Evolutionary conservation across 1,139 yeast species (phyloP), one percentile per base, ranked within the genome.

Genomic region (Geotrichum reessii): DNA sequence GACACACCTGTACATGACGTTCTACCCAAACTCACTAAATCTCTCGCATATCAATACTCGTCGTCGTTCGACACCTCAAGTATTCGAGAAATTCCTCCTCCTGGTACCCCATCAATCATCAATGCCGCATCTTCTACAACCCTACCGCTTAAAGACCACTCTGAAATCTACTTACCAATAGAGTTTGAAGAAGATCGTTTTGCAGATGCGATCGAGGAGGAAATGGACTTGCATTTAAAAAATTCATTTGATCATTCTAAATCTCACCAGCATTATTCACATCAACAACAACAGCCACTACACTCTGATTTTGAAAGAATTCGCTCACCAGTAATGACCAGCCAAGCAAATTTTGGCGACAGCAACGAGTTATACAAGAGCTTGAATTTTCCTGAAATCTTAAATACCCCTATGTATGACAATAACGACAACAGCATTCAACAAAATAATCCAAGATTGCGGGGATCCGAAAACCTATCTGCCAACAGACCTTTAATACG

Each of bases 101-200:
- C 44, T 37, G 44, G 44, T 3, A 24, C 40, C n/a, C 22, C 40
- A 8, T 14, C 47, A 9, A n/a, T 25, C 9, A 42, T 11, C 1
- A 22, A 27, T n/a, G 46, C 33, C 3, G 28, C 55, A 6, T 17
- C 55, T 21, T 47, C 55, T 17, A 28, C 50, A 12, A 40, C 51
- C 3, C 46, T 31, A 17, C 12, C 54, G n/a, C 47, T 47, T 4
- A 31, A 25, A 8, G 17, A 12, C 21, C 12, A 33, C 19, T 19
- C 47, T n/a, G 55, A 54, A 5, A 40, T 50, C n/a, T 52, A 64
- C n/a, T 56, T 73, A 61, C 76, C 76, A 3, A 73, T 73, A 74
- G 72, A 73, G 37, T 73, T 73, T 57, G 76, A 73, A 58, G 44
- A 50, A 27, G 44, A 31, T 50, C 52, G 22, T 17, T 50, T 28